Evolutionary conservation across 2,329 filamentous ascomycete genomes (phyloP).

Genomic region (Aspergillus sp.): DNA sequence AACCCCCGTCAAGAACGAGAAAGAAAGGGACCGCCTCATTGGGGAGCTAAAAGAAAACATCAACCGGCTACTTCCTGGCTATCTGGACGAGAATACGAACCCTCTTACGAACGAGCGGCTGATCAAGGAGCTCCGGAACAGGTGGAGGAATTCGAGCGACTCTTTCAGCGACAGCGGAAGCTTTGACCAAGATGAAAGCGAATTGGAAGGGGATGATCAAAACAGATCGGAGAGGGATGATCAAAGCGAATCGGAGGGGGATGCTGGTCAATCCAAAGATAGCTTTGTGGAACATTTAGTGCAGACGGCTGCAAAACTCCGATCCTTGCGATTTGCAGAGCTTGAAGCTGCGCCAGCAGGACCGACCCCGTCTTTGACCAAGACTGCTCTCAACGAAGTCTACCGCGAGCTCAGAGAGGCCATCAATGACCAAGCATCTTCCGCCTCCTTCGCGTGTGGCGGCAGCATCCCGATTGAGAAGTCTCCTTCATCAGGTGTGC

Average conservation of each 20-base stretch:
- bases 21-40: background rate
- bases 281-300: background rate
- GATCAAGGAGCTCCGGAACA: background rate
- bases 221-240: background rate
- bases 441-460: background rate
- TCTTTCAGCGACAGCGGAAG: no score
- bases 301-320: background rate
- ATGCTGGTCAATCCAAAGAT: background rate
- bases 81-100: background rate
- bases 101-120: background rate
- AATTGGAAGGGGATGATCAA: background rate
- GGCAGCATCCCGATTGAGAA: background rate
- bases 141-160: background rate
- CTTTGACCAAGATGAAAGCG: background rate
- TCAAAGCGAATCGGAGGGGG: background rate
- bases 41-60: background rate
- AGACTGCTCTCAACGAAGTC: background rate
- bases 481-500: conserved; percentile 1
- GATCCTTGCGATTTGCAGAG: background rate
- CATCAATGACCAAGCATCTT: background rate
- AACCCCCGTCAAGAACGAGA: background rate
- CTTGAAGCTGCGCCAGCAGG: background rate
- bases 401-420: background rate
- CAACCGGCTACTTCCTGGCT: background rate
- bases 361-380: background rate